Base-by-base conservation (phyloP, 306 rosid genomes). In the Sphenostylis stenocarpa region DNA sequence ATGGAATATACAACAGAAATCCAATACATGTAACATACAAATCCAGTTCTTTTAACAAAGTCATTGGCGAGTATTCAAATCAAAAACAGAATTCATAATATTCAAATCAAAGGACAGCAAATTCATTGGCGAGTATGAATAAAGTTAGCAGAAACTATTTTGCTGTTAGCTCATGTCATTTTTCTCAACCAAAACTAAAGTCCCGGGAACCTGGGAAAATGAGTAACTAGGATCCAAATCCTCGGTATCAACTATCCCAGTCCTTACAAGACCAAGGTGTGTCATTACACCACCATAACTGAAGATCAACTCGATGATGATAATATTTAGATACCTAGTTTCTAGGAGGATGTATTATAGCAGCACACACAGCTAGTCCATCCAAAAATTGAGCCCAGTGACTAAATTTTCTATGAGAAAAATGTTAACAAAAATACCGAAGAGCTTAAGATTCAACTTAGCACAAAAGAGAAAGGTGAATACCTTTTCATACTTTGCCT, bases 401-500 rank as follows among this genome's bases (percentile, higher is more conserved):
- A 76, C 41, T 44, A 45, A 62, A 17, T 53, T 34, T 60, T 48
- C 26, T 11, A 7, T 36, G 20, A 23, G 34, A 31, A 51, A 58
- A 4, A 51, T 19, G 26, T 15, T 73, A 60, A 36, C 72, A 43
- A 64, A 81, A 58, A 51, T 19, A 39, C 28, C n/a, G 8, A 31
- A 73, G 48, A 71, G 56, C 57, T 67, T 61, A 20, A 15, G 3
- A 53, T 28, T 34, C 24, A 26, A 61, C 39, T 72, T 56, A 15
- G 44, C 41, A 17, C 62, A 65, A 70, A 12, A 74, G 17, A 47
- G 61, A 81, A 77, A 63, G 60, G 47, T 31, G 6, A 56, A 29
- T 88, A 90, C 99, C 98, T 96, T 92, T 71, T 96, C 99, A 85
- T 96, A 96, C 84, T 96, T 96, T 70, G 97, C 97, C 88, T 92